Evolutionary conservation across 129 eudicot species (phyloP).

Genomic region (Chrysanthemum lavandulifolium): DNA sequence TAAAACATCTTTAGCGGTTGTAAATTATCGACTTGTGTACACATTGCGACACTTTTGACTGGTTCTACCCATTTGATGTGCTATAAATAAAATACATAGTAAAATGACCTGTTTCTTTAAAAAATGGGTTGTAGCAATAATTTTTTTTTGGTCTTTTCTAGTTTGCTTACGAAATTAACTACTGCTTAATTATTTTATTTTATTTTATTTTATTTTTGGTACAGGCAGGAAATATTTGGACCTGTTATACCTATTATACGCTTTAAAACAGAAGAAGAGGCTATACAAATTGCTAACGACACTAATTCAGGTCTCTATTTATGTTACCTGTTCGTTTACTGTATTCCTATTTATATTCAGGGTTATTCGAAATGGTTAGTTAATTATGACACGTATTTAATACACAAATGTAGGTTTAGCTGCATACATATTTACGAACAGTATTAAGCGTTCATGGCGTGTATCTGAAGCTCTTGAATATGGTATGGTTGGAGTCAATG

Average conservation of each 20-base stretch:
- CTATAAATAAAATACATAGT: too few species aligned
- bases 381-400: not conserved
- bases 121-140: not conserved
- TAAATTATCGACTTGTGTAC: too few species aligned
- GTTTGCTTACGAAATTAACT: not conserved
- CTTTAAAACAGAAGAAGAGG: constrained; percentile 92
- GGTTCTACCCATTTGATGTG: too few species aligned
- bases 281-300: constrained; percentile 86
- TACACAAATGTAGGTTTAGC: constrained; percentile 66
- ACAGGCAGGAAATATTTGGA: constrained; percentile 93
- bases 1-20: too few species aligned
- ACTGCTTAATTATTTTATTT: too few species aligned
- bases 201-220: not conserved
- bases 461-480: constrained; percentile 96
- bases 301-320: constrained; percentile 73
- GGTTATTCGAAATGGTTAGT: not conserved
- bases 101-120: too few species aligned
- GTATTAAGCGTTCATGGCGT: constrained; percentile 72
- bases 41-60: too few species aligned
- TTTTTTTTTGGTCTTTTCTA: not conserved
- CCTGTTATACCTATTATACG: constrained; percentile 87
- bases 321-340: constrained; percentile 4
- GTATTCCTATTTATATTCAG: not conserved
- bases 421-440: constrained; percentile 72
- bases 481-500: constrained; percentile 90